Base-by-base conservation (phyloP, 306 rosid species). In the Pyrus pyrifolia region DNA sequence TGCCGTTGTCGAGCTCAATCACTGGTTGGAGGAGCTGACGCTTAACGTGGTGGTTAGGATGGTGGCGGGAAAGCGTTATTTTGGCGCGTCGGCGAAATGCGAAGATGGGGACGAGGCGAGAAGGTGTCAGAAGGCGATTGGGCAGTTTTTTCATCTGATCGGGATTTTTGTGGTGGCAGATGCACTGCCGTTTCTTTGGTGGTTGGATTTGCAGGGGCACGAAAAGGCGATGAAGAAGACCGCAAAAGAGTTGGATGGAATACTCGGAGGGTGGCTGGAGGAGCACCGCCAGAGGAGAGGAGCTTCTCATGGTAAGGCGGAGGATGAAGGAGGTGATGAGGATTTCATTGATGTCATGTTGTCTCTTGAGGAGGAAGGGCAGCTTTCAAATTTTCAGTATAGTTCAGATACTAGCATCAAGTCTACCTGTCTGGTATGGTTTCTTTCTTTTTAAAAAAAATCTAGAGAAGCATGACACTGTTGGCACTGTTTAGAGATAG, bases 341-440 rank as follows among this genome's bases (percentile, higher is more conserved):
- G 91, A 88, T 61, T 90, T 88, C 85, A 90, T 90, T 33, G 88
- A 88, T 67, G 90, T 88, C 31, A 85, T 90, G 90, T 58, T 90
- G 68, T 88, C 89, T 4, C 78, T 86, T 67, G 67, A 79, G 33
- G 82, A 86, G 33, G 49, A 22, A 63, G 87, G 86, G 42, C 74
- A 72, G 2, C 77, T 86, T 2, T 81, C 85, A 19, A 81, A 78
- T 58, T 84, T 82, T 46, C 84, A 79, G 62, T 27, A 81, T 22
- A 87, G 79, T 77, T 63, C 85, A 0, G 83, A 80, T 29, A 82
- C 83, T 18, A 75, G 87, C 76, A 81, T 86, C 82, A 88, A 88
- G 81, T 85, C 91, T 40, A 88, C 96, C 1, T 88, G 96, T 71
- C 86, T 85, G 58, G 92, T 87, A 87, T 29, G 87, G 73, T 38